Conservation (phyloP, 2,329 filamentous ascomycete genomes). For the Penicillium freii region DNA sequence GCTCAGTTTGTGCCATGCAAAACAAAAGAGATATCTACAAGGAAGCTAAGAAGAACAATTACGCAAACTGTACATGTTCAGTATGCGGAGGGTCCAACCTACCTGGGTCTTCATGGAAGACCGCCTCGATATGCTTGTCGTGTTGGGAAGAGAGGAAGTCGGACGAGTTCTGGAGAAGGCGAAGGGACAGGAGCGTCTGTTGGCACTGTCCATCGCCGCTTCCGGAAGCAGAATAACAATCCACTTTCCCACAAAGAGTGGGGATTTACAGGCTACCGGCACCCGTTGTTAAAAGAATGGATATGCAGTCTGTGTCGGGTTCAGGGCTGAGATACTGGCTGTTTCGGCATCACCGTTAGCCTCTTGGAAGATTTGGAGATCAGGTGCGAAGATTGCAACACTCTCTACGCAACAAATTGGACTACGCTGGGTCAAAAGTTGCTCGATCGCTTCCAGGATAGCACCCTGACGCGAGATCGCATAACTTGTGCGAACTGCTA, state of each 20-base stretch:
- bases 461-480: fast-evolving
- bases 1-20: not conserved
- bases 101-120: not conserved
- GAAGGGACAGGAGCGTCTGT: not conserved
- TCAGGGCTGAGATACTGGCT: fast-evolving
- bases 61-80: not conserved
- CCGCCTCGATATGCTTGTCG: not conserved
- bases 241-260: not conserved
- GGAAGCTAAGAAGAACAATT: not conserved
- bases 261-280: not conserved
- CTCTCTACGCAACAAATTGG: fast-evolving
- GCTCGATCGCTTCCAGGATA: not conserved
- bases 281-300: not conserved
- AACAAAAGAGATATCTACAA: not conserved
- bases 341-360: not conserved
- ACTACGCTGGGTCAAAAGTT: not conserved
- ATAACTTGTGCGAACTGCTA: not conserved
- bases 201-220: not conserved
- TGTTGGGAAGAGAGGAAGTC: not conserved
- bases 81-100: not conserved
- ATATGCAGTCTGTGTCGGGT: not conserved
- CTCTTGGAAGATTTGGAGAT: not conserved
- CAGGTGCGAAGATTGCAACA: not conserved
- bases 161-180: not conserved
- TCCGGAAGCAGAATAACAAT: fast-evolving